These are phyloP conservation scores for Tulasnella sp. DNA, from an alignment of 768 basidiomycete species.

Conservation along the genomic window DNA sequence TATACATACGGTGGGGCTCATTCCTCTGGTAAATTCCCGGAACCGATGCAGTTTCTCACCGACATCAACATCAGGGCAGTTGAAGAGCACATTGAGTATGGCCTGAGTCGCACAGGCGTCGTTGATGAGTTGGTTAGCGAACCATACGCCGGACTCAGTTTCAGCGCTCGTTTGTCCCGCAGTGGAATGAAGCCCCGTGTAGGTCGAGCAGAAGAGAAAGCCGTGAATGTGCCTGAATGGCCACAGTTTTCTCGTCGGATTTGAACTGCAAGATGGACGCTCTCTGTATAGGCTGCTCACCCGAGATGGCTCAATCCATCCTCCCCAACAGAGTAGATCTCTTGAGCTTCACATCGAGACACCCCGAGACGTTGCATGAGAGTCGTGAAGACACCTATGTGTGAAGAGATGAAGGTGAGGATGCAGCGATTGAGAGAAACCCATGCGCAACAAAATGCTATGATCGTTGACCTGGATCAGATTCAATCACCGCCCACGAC, in stretches of 20 bases:
- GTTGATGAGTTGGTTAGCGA: slow-evolving; percentile 55
- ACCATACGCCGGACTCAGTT: slow-evolving; percentile 35
- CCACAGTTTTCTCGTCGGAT: not conserved
- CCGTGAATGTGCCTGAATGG: not conserved
- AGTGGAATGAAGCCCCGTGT: not conserved
- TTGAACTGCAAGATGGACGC: not conserved
- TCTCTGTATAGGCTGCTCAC: not conserved
- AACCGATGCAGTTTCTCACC: slow-evolving; percentile 37
- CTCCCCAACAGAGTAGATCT: slow-evolving; percentile 52
- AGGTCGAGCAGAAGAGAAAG: not conserved
- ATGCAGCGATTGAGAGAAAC: not conserved
- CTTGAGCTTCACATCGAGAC: slow-evolving; percentile 40
- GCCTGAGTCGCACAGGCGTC: slow-evolving; percentile 57
- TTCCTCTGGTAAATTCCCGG: slow-evolving; percentile 39
- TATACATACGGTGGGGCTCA: slow-evolving; percentile 50
- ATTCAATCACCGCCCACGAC: slow-evolving; percentile 51
- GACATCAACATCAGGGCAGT: slow-evolving; percentile 42
- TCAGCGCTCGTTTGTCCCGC: not conserved
- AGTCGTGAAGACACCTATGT: slow-evolving; percentile 45
- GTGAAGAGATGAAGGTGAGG: not conserved
- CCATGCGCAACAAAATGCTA: too few species aligned
- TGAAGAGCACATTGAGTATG: slow-evolving; percentile 47
- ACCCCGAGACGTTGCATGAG: slow-evolving; percentile 45
- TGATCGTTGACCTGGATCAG: slow-evolving; percentile 32
- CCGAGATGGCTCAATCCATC: slow-evolving; percentile 48